Base-by-base conservation (phyloP, 1,139 yeast genomes). In the Magnusiomyces suaveolens region DNA sequence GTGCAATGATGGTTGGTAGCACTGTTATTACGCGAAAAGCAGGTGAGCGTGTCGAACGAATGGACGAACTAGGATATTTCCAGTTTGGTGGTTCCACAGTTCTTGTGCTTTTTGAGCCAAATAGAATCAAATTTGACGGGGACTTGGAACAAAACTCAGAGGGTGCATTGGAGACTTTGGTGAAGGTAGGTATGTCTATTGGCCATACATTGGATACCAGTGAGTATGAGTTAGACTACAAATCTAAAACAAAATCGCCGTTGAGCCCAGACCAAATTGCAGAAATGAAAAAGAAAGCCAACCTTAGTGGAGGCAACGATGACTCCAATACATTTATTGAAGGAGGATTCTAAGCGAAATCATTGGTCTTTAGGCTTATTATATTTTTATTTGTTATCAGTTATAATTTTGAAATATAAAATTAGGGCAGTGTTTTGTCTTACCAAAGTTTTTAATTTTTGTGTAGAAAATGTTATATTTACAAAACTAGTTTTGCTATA, bases 1-100 rank as follows among this genome's bases (percentile, higher is more conserved):
- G 98, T 26, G 98, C 98, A 0, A 92, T 92, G 97, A 89, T 92
- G 97, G 98, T 92, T 2, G 97, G 97, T 0, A 85, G 96, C 1
- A 89, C 84, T 2, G 78, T 88, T 0, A 69, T 90, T 43, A 83
- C 92, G 0, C 83, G 82, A n/a, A 65, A 76, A 52, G 79, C 76
- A 48, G 88, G 87, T 2, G 81, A 82, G 44, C 51, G 56, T 0
- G 76, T 90, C 4, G 64, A 70, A 18, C 75, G 92, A 54, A 87
- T 92, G 6, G 94, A 87, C 49, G 97, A 92, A 64, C 71, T 92
- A 46, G 98, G 98, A 0, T 90, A 87, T 66, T 92, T 92, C 75
- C 87, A 89, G 66, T 92, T 90, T 72, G 98, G 98, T 18, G 98
- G 97, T 0, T 87, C 96, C 0, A 92, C 98, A 0, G 76, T 88